phyloP scores from a whole-genome alignment of 441 rosid genomes.

The Syzygium syzygioides region DNA sequence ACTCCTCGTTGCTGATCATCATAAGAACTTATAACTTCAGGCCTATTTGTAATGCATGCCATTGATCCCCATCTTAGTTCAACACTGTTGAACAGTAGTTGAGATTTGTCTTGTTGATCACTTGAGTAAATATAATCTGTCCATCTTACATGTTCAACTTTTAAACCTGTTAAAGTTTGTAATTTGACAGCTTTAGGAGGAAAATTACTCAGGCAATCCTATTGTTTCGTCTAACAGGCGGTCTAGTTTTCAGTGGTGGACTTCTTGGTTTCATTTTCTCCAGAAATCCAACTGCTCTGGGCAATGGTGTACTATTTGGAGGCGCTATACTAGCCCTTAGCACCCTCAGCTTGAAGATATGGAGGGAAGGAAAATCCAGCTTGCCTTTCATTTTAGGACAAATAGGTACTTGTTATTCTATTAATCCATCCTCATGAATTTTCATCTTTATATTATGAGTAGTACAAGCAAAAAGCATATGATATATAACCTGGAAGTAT shows the following conservation, averaged over 20 bases:
- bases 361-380: constrained; percentile 90
- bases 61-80: not conserved
- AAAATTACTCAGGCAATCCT: not conserved
- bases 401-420: constrained; percentile 50
- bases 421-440: not conserved
- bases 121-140: not conserved
- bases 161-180: not conserved
- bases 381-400: constrained; percentile 85
- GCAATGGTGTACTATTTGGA: constrained; percentile 52
- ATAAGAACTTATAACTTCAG: not conserved
- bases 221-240: constrained; percentile 28
- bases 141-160: not conserved
- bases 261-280: constrained; percentile 66
- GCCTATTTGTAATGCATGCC: not conserved
- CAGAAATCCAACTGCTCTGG: constrained; percentile 47
- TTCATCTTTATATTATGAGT: not conserved
- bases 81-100: not conserved
- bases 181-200: not conserved
- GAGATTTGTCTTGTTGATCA: not conserved
- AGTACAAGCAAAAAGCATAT: not conserved
- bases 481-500: not conserved
- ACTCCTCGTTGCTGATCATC: not conserved
- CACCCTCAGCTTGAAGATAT: constrained; percentile 68
- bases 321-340: constrained; percentile 80
- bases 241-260: constrained; percentile 57